A percentile compares a stretch with the other conserved stretches of the same genome.
Evolutionary conservation across 306 rosid genomes (phyloP).

Genomic region (Vachellia collinsii): DNA sequence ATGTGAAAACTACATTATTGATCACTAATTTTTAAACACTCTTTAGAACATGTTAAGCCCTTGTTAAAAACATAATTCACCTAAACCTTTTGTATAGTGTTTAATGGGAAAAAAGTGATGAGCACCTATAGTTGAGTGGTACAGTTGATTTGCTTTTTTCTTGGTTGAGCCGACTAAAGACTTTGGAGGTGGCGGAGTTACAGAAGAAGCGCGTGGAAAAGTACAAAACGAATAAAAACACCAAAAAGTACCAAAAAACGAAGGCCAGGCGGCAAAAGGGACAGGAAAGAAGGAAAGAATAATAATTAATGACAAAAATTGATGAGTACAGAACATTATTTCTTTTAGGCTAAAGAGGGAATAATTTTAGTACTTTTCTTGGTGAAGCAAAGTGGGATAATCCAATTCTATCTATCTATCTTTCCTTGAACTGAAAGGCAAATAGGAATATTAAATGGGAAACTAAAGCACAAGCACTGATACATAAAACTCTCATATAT

Average conservation of each 20-base stretch:
- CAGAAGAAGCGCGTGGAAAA: neutral
- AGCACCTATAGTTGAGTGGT: neutral
- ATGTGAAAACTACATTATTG: neutral
- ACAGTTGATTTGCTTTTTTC: neutral
- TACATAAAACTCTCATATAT: too few relatives aligned
- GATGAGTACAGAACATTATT: neutral
- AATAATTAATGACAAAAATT: neutral
- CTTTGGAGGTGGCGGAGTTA: neutral
- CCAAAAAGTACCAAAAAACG: neutral
- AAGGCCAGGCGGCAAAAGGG: neutral
- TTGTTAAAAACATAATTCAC: neutral
- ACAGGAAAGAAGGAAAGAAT: neutral
- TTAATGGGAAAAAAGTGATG: neutral
- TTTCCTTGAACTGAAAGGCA: constrained; percentile 56
- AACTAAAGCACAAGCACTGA: neutral
- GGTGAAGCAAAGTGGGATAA: constrained; percentile 44
- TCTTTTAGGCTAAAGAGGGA: constrained; percentile 23
- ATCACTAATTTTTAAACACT: neutral
- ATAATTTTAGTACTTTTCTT: constrained; percentile 38
- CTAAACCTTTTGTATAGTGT: too few relatives aligned
- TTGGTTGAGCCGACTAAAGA: neutral
- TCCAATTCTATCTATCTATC: neutral
- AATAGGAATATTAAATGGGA: constrained; percentile 5
- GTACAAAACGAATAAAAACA: neutral
- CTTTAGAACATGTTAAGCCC: neutral